Evolutionary conservation across 345 rosid species (phyloP).

Genomic region (Cardiospermum halicacabum): DNA sequence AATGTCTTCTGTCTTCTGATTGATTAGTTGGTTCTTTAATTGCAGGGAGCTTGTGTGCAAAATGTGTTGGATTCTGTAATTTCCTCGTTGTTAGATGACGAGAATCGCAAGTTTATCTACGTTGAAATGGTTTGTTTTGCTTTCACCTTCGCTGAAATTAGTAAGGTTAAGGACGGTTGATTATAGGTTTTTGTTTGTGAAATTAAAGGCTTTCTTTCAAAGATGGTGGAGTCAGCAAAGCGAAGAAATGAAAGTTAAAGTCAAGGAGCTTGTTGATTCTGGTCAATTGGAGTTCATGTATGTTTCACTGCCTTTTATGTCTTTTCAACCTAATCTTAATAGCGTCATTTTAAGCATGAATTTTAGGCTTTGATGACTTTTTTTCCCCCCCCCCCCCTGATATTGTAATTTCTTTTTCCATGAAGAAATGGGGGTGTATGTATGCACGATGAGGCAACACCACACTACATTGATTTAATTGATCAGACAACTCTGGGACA

Average conservation of each 20-base stretch:
- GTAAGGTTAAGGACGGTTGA: too few species aligned
- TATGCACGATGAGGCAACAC: slow-evolving; percentile 93
- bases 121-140: slow-evolving; percentile 59
- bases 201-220: slow-evolving; percentile 73
- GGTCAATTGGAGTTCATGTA: slow-evolving; percentile 96
- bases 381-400: background rate
- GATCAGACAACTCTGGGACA: slow-evolving; percentile 96
- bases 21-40: slow-evolving; percentile 6
- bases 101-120: slow-evolving; percentile 85
- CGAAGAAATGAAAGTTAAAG: slow-evolving; percentile 55
- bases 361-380: background rate
- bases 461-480: slow-evolving; percentile 88
- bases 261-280: slow-evolving; percentile 73
- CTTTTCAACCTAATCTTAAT: background rate
- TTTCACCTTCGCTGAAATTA: background rate
- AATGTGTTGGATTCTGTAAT: slow-evolving; percentile 87
- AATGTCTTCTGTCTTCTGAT: background rate
- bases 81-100: slow-evolving; percentile 71
- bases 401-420: slow-evolving; percentile 6
- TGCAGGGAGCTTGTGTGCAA: slow-evolving; percentile 89
- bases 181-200: background rate
- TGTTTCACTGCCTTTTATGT: background rate
- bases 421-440: slow-evolving; percentile 94
- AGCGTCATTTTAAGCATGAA: background rate
- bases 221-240: slow-evolving; percentile 99